Evolutionary conservation across 1,139 yeast species (phyloP), one percentile per base, ranked within the genome.

Genomic region (Saccharomyces hybrid): DNA sequence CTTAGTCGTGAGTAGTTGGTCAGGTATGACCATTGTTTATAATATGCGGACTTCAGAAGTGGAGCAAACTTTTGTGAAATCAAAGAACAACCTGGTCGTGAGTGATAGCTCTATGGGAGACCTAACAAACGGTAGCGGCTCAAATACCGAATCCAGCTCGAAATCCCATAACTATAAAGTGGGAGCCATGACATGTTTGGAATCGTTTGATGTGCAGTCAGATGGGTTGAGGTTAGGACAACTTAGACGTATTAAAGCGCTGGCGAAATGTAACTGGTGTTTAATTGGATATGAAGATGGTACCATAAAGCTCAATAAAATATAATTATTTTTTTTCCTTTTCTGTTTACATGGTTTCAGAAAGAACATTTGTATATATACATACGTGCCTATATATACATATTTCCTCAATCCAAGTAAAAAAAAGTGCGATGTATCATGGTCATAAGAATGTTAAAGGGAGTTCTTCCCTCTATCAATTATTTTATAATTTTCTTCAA

Each of bases 271-370:
- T 9, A 14, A 5, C 8, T 69, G 72, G 71, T 61, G 63, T 50
- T 50, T 65, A 20, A 56, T 67, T 31, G 71, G 71, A 2, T 68
- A 66, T 50, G 64, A 61, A 28, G 70, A 68, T 54, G 72, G 72
- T 0, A 61, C 61, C 16, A 65, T 69, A 25, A 53, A 61, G 4
- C 41, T 62, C 25, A 55, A 58, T 49, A 54, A 51, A 48, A 14
- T 60, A 47, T 38, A 51, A 34, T 34, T 8, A 5, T 34, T 14
- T 34, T 7, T 13, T 30, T 30, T 13, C 31, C 13, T 9, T 11
- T 28, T 30, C n/a, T 9, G n/a, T 30, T 9, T 7, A 26, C 28
- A 30, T 30, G 4, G 13, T 30, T 30, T 34, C 8, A 16, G 13
- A 8, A 34, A 34, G 5, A 34, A 7, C 11, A 11, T 34, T 8